Evolutionary conservation across 2,329 filamentous ascomycete genomes (phyloP), one percentile per base, ranked within the genome.

Genomic region (Remersonia thermophila): DNA sequence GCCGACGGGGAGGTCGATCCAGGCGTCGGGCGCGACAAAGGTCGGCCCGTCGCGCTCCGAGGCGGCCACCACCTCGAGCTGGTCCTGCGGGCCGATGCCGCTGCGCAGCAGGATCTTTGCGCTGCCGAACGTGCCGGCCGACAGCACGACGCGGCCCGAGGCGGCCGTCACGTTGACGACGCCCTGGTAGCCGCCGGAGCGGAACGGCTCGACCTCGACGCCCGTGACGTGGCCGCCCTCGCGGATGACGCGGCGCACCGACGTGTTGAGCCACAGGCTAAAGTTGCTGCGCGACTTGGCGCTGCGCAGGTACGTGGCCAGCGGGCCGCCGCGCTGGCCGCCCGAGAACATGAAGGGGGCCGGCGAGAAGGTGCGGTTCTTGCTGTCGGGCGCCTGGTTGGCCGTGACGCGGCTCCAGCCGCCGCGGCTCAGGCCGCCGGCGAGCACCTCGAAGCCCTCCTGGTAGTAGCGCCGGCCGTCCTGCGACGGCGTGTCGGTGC

Each of bases 271-370:
- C 59, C 69, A 70, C 33, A 82, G 56, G 32, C 69, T 63, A 58
- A 81, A 80, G 55, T 80, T 79, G 20, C 58, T 57, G 42, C 71
- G 63, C 32, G 58, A 56, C 41, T 65, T 62, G 5, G 76, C 76
- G 25, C 63, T 64, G 23, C 74, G 69, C 8, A 82, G 66, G 54
- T 81, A 81, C 0, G 77, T 79, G 7, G 72, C 73, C 52, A 81
- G 60, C 15, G 77, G 77, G 3, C 77, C 77, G 30, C 73, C 73
- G 41, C 77, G 63, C 55, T 78, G 67, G 32, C 73, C 74, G 39
- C 72, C 59, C 18, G 61, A 61, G 51, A 72, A 78, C 69, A 80
- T 80, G 56, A 71, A 79, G 4, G 73, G 66, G 5, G 73, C 68
- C 49, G 75, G 66, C 15, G 70, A 62, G 51, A 65, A 80, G 2